A percentile compares a stretch with the other conserved stretches of the same genome.
phyloP scores from a whole-genome alignment of 2,329 filamentous ascomycete genomes.

The Beauveria australis region DNA sequence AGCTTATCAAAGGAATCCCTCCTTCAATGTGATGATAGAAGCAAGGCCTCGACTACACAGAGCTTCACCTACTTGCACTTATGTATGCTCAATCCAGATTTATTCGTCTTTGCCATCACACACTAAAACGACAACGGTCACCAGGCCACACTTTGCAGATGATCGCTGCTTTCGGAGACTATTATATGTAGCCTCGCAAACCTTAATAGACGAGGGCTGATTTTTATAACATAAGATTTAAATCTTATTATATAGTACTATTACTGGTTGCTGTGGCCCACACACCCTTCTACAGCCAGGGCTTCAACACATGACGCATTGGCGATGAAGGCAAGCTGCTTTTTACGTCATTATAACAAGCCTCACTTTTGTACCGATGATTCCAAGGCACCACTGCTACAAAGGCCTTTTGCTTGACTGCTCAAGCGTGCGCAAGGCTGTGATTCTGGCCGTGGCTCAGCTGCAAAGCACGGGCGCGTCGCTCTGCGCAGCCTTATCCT shows the following conservation, averaged over 20 bases:
- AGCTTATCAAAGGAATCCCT: not conserved
- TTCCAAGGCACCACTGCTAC: too few relatives aligned
- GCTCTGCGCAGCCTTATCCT: not conserved
- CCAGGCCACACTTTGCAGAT: not conserved
- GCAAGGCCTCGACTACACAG: not conserved
- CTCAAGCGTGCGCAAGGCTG: not conserved
- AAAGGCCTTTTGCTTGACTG: too few relatives aligned
- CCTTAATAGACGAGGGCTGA: too few relatives aligned
- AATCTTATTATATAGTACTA: too few relatives aligned
- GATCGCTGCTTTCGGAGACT: not conserved
- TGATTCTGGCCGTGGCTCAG: not conserved
- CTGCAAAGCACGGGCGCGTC: not conserved
- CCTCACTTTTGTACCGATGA: not conserved
- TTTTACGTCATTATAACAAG: not conserved
- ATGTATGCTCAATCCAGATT: not conserved
- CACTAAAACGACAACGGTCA: not conserved
- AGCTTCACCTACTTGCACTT: not conserved
- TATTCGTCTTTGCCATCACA: not conserved
- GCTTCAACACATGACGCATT: not conserved
- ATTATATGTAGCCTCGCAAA: not conserved
- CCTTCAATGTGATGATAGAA: not conserved
- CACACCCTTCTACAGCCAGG: too few relatives aligned
- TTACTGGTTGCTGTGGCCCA: too few relatives aligned
- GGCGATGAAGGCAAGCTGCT: not conserved
- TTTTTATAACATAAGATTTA: too few relatives aligned